Base-by-base conservation (phyloP, 2,329 filamentous ascomycete species). In the Monilinia vaccinii-corymbosi region DNA sequence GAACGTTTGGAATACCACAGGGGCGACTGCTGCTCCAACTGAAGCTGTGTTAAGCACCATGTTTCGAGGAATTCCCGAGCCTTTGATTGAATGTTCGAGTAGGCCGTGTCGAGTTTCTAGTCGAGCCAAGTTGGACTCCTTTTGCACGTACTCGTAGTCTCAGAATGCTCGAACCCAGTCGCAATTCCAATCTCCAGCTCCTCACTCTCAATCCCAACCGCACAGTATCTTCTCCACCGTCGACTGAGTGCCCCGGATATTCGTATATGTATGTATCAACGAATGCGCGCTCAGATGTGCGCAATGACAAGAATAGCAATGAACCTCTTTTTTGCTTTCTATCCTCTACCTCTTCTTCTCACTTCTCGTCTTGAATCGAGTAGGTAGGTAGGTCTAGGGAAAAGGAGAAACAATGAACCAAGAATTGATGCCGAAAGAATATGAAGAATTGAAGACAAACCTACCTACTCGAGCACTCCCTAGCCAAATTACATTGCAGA, bases 1-100 rank as follows among this genome's bases (percentile, higher is more conserved):
- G 64, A 93, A 86, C 16, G 93, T 97, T 66, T 89, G 86, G 60
- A 97, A 81, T 50, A 96, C 88, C 4, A 89, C 91, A 14, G 94
- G 93, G 64, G 91, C 91, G 58, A 97, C 87, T 53, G 91, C 91
- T 65, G 90, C 81, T 60, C 86, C 85, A 62, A 97, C 87, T 16
- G 88, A 85, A 44, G 93, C 81, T 21, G 91, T 95, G 74, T 89
- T 92, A 69, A 94, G 82, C 9, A 66, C 64, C 71, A 73, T 73
- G 16, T 28, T 60, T 36, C 25, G 5, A 62, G 50, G 16, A 38
- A 4, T 48, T 10, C 28, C n/a, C 23, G 44, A 38, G 25, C 13
- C 14, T 23, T 13, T 25, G n/a, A 18, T 34, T 25, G 18, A n/a
- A 28, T 18, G 4, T 25, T 9, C 21, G 45, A 18, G 52, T 7